Evolutionary conservation across 331 rosid species (phyloP).

Genomic region (Dryas integrifolia): DNA sequence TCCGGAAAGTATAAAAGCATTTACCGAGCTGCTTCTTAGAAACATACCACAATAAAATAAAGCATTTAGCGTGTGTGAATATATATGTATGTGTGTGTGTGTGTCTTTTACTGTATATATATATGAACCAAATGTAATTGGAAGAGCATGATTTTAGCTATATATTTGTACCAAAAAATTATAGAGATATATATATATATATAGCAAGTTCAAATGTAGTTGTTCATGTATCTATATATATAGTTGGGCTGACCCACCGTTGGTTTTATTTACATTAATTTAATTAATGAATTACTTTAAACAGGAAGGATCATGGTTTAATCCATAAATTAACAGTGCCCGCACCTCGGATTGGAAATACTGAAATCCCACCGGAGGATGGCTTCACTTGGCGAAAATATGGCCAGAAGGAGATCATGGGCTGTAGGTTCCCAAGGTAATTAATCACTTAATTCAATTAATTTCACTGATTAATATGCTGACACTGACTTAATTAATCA

Average conservation of each 20-base stretch:
- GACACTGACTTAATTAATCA: too few relatives aligned
- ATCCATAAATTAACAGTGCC: constrained; percentile 37
- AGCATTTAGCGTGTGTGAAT: neutral
- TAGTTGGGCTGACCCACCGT: neutral
- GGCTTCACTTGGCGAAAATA: constrained; percentile 78
- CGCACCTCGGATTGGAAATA: constrained; percentile 61
- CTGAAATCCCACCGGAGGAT: constrained; percentile 72
- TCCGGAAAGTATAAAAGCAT: constrained; percentile 13
- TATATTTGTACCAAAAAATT: too few relatives aligned
- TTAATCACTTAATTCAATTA: neutral
- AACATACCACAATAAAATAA: neutral
- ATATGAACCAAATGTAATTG: too few relatives aligned
- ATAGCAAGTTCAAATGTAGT: neutral
- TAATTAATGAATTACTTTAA: neutral
- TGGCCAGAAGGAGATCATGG: constrained; percentile 84
- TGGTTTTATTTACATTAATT: neutral
- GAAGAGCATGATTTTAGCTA: too few relatives aligned
- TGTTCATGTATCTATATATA: neutral
- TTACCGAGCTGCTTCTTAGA: constrained; percentile 20
- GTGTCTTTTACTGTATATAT: neutral
- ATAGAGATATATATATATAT: too few relatives aligned
- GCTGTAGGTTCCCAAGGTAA: constrained; percentile 61
- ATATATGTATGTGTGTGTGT: too few relatives aligned
- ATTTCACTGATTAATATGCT: too few relatives aligned
- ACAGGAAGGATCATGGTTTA: constrained; percentile 45